Base-by-base conservation (phyloP, 148 eudicot genomes). In the Vaccinium myrtillus region DNA sequence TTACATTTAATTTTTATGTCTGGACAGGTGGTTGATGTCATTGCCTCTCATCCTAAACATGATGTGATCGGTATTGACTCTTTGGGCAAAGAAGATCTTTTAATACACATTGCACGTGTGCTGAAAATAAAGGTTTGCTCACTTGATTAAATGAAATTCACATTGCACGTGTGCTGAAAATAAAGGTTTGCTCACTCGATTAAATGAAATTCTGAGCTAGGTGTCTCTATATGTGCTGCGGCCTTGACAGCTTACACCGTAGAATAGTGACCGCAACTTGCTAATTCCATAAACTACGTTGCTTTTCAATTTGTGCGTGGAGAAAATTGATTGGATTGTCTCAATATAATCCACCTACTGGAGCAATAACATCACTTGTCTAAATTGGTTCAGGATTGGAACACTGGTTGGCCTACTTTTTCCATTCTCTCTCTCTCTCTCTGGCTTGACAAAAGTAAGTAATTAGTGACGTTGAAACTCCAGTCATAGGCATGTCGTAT, bases 61-160 rank as follows among this genome's bases (percentile, higher is more conserved):
- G 94, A 94, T 30, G 83, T 94, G 32, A 94, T 94, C 84, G 97
- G 91, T 39, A 86, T 81, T 23, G 95, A 94, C 86, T 75, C 94
- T 70, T 87, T 95, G 86, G 98, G 98, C 11, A 95, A 95, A 87
- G 97, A 95, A 91, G 94, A 93, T 84, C 88, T 95, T 87, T 85
- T 95, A 87, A 88, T 91, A 65, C 78, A 88, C 79, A 93, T 95
- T 82, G 88, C 98, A 61, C 85, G 50, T 1, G 78, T 50, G 75
- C 91, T 95, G 13, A 91, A 95, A 43, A 87, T 87, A 27, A 93
- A 91, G 98, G 98, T 95, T 54, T 54, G 81, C 59, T 78, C 46
- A 71, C 49, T 53, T 4, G 2, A 13, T 19, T 51, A 18, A 21
- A 32, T n/a, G 54, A 32, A 30, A 81, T 4, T 67, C 13, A n/a